Percentiles rank a stretch among this genome's conserved stretches.
phyloP scores from a whole-genome alignment of 495 filamentous ascomycete species.

The Melanomma pulvis-pyrius region DNA sequence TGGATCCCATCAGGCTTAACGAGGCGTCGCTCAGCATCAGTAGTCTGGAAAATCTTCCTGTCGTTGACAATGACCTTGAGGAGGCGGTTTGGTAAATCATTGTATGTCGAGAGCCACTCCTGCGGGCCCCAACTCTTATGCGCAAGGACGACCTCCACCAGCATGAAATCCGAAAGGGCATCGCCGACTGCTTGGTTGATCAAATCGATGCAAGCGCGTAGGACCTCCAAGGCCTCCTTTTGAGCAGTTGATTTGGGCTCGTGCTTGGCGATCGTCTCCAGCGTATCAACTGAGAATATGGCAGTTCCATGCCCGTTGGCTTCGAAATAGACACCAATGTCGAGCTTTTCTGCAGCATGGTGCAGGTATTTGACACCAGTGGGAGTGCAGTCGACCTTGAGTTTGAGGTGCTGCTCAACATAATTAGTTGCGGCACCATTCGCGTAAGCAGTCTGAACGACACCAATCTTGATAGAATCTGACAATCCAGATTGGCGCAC shows the following conservation, averaged over 20 bases:
- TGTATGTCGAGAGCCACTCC: slow-evolving; percentile 93
- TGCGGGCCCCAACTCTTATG: slow-evolving; percentile 89
- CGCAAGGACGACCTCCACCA: slow-evolving; percentile 92
- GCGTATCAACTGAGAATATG: slow-evolving; percentile 82
- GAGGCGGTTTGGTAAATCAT: slow-evolving; percentile 93
- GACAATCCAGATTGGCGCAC: slow-evolving; percentile 75
- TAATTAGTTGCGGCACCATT: slow-evolving; percentile 95
- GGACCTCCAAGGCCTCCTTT: slow-evolving; percentile 76
- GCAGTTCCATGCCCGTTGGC: slow-evolving; percentile 98
- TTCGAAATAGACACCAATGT: slow-evolving; percentile 97
- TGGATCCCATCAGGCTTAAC: slow-evolving; percentile 79
- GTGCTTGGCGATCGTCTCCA: slow-evolving; percentile 72
- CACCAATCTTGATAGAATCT: slow-evolving; percentile 80
- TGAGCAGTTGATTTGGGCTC: slow-evolving; percentile 91
- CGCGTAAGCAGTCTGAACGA: slow-evolving; percentile 96
- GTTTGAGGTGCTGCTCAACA: slow-evolving; percentile 80
- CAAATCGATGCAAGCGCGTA: slow-evolving; percentile 78
- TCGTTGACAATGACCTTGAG: slow-evolving; percentile 87
- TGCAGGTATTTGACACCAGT: slow-evolving; percentile 98
- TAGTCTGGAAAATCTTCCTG: slow-evolving; percentile 83
- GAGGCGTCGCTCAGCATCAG: slow-evolving; percentile 87
- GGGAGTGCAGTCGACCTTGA: slow-evolving; percentile 88
- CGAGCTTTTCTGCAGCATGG: slow-evolving; percentile 86
- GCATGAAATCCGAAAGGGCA: slow-evolving; percentile 91
- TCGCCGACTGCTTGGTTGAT: slow-evolving; percentile 99